A percentile compares a stretch with the other conserved stretches of the same genome.
These are phyloP conservation scores for Exophiala aquamarina DNA, from an alignment of 2,329 filamentous ascomycete species.

Conservation along the genomic window DNA sequence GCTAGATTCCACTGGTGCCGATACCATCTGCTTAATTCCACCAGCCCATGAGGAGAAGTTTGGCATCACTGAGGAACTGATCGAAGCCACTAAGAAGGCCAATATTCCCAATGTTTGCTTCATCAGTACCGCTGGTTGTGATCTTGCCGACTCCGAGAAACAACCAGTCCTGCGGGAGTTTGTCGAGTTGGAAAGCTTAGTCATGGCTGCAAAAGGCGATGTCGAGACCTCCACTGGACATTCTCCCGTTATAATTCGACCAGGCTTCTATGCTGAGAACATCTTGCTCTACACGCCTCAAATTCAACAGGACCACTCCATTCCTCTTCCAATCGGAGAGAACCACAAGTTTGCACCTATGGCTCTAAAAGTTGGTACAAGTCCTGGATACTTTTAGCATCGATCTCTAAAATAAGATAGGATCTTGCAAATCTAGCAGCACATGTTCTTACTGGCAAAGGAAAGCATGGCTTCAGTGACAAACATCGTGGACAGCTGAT, in stretches of 20 bases:
- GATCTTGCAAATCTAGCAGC: constrained; percentile 51
- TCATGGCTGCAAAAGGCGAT: constrained; percentile 48
- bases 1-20: constrained; percentile 44
- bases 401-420: not conserved
- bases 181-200: constrained; percentile 48
- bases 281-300: constrained; percentile 50
- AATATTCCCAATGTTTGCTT: constrained; percentile 48
- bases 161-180: constrained; percentile 54
- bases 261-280: constrained; percentile 55
- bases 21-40: constrained; percentile 52
- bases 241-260: constrained; percentile 49
- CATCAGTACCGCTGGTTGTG: constrained; percentile 50
- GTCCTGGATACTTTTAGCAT: too few species aligned
- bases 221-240: constrained; percentile 38
- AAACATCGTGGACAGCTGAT: constrained; percentile 54
- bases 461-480: constrained; percentile 51
- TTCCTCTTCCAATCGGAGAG: constrained; percentile 50
- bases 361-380: constrained; percentile 39
- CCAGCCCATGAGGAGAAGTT: constrained; percentile 49
- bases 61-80: constrained; percentile 47
- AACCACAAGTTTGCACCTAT: constrained; percentile 53
- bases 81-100: constrained; percentile 47
- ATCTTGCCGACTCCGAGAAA: constrained; percentile 49
- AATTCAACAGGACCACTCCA: constrained; percentile 43
- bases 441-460: constrained; percentile 49